A percentile compares a stretch with the other conserved stretches of the same genome.
Conservation (phyloP, 495 filamentous ascomycete species). For the Cladorrhinum samala region DNA sequence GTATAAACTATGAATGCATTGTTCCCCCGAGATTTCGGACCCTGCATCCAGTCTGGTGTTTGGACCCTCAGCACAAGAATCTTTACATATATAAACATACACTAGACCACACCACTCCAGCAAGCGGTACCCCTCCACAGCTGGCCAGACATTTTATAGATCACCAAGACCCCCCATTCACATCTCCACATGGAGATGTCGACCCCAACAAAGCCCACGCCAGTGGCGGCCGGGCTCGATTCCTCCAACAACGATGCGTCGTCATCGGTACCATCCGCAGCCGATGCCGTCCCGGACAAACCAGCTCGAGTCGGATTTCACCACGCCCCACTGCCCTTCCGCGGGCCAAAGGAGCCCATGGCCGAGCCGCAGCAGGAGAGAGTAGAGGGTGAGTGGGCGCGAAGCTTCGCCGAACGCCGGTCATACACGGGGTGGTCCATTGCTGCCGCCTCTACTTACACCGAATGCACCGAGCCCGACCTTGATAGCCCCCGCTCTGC, state of each 20-base stretch:
- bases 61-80: too few species aligned
- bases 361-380: not conserved
- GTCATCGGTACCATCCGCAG: not conserved
- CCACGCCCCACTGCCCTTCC: not conserved
- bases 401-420: not conserved
- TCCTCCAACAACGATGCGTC: too few species aligned
- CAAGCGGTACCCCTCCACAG: too few species aligned
- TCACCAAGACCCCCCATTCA: too few species aligned
- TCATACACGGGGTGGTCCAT: slow-evolving; percentile 12
- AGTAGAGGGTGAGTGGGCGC: not conserved
- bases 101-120: too few species aligned
- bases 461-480: slow-evolving; percentile 15
- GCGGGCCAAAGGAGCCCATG: not conserved
- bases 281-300: not conserved
- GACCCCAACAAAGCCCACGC: too few species aligned
- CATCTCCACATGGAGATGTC: too few species aligned
- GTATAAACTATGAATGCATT: not conserved
- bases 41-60: not conserved
- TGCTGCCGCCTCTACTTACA: slow-evolving; percentile 10
- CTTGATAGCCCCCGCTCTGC: slow-evolving; percentile 13
- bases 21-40: not conserved
- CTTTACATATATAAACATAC: too few species aligned
- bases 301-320: not conserved
- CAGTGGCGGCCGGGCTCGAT: too few species aligned
- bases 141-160: too few species aligned